These are phyloP conservation scores for Trichoderma sp. DNA, from an alignment of 2,329 filamentous ascomycete species.

Conservation along the genomic window DNA sequence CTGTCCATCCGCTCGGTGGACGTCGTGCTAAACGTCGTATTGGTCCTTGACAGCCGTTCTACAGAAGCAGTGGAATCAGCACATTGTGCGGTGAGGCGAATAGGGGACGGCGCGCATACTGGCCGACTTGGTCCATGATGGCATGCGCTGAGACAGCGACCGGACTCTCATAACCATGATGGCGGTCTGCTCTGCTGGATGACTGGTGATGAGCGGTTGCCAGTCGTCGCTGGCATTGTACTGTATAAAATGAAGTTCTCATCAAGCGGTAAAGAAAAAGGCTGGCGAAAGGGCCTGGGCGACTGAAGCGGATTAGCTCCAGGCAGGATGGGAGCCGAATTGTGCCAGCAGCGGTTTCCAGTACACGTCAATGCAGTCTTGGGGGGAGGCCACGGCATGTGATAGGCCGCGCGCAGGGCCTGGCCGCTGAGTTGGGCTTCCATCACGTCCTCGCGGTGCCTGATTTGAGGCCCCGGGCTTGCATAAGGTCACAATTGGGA, in stretches of 20 bases:
- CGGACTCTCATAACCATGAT: conserved; percentile 23
- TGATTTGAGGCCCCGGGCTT: conserved; percentile 14
- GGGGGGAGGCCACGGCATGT: conserved; percentile 17
- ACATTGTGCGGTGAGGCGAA: conserved; percentile 6
- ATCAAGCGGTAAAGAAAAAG: conserved; percentile 24
- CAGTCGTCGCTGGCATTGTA: conserved; percentile 20
- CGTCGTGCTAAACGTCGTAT: conserved; percentile 13
- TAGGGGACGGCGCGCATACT: conserved; percentile 2
- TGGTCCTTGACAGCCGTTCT: conserved; percentile 19
- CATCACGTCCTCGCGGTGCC: conserved; percentile 17
- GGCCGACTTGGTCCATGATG: conserved; percentile 20
- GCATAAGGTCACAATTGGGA: conserved; percentile 11
- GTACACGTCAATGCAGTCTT: conserved; percentile 23
- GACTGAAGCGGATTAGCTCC: conserved; percentile 18
- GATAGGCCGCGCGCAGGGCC: conserved; percentile 20
- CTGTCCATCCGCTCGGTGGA: conserved; percentile 20
- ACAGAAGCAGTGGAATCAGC: conserved; percentile 8
- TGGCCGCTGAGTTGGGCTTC: conserved; percentile 17
- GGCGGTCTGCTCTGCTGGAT: background rate
- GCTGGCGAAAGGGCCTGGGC: background rate
- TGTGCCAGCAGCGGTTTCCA: conserved; percentile 16
- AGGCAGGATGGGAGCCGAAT: conserved; percentile 13
- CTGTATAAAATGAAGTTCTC: conserved; percentile 24
- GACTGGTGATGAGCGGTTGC: conserved; percentile 1
- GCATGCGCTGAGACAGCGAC: conserved; percentile 19